Evolutionary conservation across 2,329 filamentous ascomycete species (phyloP).

Genomic region (Epicoccum sorghinum): DNA sequence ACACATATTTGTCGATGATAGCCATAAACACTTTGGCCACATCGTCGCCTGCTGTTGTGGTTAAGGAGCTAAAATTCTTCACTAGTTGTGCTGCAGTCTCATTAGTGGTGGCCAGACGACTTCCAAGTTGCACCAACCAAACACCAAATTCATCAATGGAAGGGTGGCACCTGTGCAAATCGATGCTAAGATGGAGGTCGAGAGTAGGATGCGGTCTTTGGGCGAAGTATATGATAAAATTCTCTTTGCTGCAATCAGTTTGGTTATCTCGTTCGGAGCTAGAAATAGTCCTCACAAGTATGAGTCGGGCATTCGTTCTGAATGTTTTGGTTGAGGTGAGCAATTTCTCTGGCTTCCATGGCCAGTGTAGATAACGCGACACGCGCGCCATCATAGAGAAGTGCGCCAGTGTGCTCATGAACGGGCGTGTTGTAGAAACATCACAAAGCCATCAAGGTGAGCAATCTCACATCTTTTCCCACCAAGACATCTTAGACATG

Average conservation of each 20-base stretch:
- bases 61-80: slow-evolving; percentile 18
- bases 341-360: too few relatives aligned
- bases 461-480: too few relatives aligned
- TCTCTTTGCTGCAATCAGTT: slow-evolving; percentile 17
- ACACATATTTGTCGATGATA: slow-evolving; percentile 29
- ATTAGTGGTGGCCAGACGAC: not conserved
- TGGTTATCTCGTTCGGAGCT: too few relatives aligned
- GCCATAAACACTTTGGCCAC: slow-evolving; percentile 15
- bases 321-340: too few relatives aligned
- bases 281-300: not conserved
- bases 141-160: slow-evolving; percentile 64
- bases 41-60: slow-evolving; percentile 4
- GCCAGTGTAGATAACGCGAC: too few relatives aligned
- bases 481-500: too few relatives aligned
- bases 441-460: too few relatives aligned
- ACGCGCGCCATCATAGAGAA: too few relatives aligned
- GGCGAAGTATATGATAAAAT: slow-evolving; percentile 28
- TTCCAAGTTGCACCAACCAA: slow-evolving; percentile 52
- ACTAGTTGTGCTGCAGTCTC: slow-evolving; percentile 19
- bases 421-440: too few relatives aligned
- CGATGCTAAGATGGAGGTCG: slow-evolving; percentile 24
- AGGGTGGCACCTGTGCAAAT: slow-evolving; percentile 38
- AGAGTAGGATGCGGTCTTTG: slow-evolving; percentile 22
- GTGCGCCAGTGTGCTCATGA: too few relatives aligned
- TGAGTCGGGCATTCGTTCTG: too few relatives aligned